Base-by-base conservation (phyloP, 345 rosid genomes). In the Fremontodendron californicum region DNA sequence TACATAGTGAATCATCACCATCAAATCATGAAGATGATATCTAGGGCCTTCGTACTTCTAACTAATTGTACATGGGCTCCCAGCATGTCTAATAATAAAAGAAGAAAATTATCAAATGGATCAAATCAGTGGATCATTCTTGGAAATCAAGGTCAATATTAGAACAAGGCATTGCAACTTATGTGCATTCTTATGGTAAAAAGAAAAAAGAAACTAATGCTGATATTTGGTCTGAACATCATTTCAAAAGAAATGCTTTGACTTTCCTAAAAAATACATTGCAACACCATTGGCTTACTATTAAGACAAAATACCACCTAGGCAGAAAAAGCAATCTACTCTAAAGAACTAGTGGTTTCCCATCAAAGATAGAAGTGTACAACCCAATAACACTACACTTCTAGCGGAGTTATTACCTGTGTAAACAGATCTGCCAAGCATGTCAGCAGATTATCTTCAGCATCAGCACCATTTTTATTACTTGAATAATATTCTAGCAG, bases 341-440 rank as follows among this genome's bases (percentile, higher is more conserved):
- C 54, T 51, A 27, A 48, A 4, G 2, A 48, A 31, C 40, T 6
- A 62, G 40, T 5, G 42, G 67, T 33, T 62, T 9, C 67, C 7
- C 10, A 62, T 31, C 68, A 51, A 51, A 51, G 42, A 63, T 35
- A 63, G 43, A 19, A 43, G 68, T 8, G 13, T 33, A 63, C 68
- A 33, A 42, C 71, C 3, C 33, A 67, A 67, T 13, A 42, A 21
- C 71, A 42, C 51, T 67, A 42, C 31, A 13, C 31, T 11, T 42
- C 1, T 1, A 3, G 3, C 3, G 1, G 2, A 33, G 1, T 33
- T 33, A 33, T 61, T 76, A 93, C 99, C 98, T 93, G 99, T 2
- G 96, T 79, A 84, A 95, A 95, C 66, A 95, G 82, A 87, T 95
- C 98, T 3, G 98, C 99, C 37, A 93, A 85, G 86, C 99, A 95